phyloP scores from a whole-genome alignment of 768 basidiomycete genomes.

The Hirschioporus abietinus region DNA sequence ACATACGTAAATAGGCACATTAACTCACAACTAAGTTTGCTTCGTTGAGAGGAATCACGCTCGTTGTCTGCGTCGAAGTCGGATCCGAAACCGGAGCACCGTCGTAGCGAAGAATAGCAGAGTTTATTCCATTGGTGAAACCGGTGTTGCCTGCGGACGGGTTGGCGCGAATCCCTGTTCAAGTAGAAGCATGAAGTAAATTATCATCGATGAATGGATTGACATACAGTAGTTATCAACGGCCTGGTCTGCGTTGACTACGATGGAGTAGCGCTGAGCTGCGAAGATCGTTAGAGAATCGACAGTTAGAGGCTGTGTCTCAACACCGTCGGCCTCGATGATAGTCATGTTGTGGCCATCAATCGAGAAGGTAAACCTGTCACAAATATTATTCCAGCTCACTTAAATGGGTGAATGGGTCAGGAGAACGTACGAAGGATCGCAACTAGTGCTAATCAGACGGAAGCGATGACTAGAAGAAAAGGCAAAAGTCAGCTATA shows the following conservation, averaged over 20 bases:
- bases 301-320: slow-evolving; percentile 17
- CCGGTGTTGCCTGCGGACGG: slow-evolving; percentile 10
- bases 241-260: slow-evolving; percentile 22
- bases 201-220: slow-evolving; percentile 1
- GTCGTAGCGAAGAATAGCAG: slow-evolving; percentile 47
- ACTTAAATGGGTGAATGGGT: too few species aligned
- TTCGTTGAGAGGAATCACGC: slow-evolving; percentile 26
- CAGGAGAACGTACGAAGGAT: slow-evolving; percentile 14
- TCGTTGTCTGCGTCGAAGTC: slow-evolving; percentile 25
- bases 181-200: neutral
- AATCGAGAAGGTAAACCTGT: slow-evolving; percentile 20
- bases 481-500: too few species aligned
- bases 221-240: slow-evolving; percentile 20
- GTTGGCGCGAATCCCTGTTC: slow-evolving; percentile 12
- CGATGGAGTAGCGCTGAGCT: slow-evolving; percentile 23
- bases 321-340: slow-evolving; percentile 24
- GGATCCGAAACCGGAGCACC: slow-evolving; percentile 37
- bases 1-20: slow-evolving; percentile 18
- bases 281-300: slow-evolving; percentile 21
- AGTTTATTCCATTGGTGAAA: slow-evolving; percentile 40
- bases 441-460: slow-evolving; percentile 45
- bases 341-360: slow-evolving; percentile 22
- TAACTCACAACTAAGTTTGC: slow-evolving; percentile 21
- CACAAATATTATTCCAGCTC: neutral
- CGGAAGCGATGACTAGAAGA: slow-evolving; percentile 48